These are phyloP conservation scores for Hypoxylon fragiforme DNA, from an alignment of 495 filamentous ascomycete genomes.

Conservation along the genomic window DNA sequence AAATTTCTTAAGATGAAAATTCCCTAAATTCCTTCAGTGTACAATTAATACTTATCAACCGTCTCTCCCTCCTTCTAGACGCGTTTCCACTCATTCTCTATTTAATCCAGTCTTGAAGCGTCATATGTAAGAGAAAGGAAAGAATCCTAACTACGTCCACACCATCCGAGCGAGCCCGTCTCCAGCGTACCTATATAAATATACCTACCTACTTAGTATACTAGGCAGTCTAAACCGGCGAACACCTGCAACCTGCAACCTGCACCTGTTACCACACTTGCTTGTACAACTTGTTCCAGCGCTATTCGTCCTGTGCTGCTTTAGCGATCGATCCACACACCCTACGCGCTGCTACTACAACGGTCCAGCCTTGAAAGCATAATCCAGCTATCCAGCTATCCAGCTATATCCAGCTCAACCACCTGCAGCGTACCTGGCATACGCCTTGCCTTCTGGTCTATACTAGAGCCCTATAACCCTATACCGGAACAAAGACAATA, in stretches of 20 bases:
- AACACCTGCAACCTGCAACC: too few relatives aligned
- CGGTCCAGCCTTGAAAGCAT: constrained; percentile 24
- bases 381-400: constrained; percentile 25
- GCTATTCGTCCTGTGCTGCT: constrained; percentile 32
- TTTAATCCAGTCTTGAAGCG: constrained; percentile 13
- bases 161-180: constrained; percentile 28
- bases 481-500: constrained; percentile 27
- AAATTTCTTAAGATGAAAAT: constrained; percentile 29
- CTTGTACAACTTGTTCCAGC: constrained; percentile 41
- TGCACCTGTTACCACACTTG: constrained; percentile 35
- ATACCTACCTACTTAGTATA: too few relatives aligned
- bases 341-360: constrained; percentile 18
- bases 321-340: constrained; percentile 35
- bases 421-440: constrained; percentile 36
- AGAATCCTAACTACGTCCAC: constrained; percentile 8
- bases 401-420: constrained; percentile 25
- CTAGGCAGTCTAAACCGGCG: too few relatives aligned
- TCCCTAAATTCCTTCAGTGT: constrained; percentile 25
- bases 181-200: constrained; percentile 29
- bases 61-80: constrained; percentile 11
- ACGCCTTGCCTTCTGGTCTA: constrained; percentile 24
- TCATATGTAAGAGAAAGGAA: constrained; percentile 13
- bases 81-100: constrained; percentile 11
- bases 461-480: constrained; percentile 25
- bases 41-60: constrained; percentile 23